These are phyloP conservation scores for Tetraselmis striata DNA, from an alignment of 139 green algal species.

Conservation along the genomic window DNA sequence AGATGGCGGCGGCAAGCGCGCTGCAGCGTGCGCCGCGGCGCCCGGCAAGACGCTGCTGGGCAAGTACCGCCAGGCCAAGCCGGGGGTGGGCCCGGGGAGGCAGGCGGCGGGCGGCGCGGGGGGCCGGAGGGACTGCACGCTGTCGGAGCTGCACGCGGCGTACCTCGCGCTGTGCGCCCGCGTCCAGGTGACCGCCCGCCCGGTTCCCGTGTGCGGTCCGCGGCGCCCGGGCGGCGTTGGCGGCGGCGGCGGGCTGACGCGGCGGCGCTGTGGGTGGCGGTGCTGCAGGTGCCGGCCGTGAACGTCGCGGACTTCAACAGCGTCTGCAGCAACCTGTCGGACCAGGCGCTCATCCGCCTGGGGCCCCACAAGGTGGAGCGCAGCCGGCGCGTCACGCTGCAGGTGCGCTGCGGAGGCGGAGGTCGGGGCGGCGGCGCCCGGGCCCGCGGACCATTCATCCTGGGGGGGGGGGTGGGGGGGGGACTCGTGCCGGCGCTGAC, in stretches of 20 bases:
- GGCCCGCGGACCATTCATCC: no score
- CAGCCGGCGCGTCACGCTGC: background rate
- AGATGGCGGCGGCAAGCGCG: no score
- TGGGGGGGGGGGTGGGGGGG: no score
- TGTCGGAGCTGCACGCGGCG: background rate
- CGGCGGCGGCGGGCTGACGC: no score
- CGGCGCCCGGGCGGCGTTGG: no score
- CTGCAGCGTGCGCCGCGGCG: no score
- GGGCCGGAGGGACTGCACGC: background rate
- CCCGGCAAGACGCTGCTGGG: background rate
- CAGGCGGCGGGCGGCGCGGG: no score
- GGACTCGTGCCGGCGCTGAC: background rate
- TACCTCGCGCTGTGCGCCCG: background rate
- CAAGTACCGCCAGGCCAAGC: background rate
- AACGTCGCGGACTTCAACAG: conserved; percentile 1
- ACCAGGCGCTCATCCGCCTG: conserved; percentile 4
- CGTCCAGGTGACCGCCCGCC: background rate
- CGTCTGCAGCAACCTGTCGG: conserved; percentile 7
- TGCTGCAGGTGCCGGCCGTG: background rate
- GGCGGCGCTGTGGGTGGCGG: no score
- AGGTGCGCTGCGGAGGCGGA: no score
- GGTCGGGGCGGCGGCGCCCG: no score
- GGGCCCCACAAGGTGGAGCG: background rate
- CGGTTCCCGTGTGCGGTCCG: no score
- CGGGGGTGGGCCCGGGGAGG: background rate